Evolutionary conservation across 2,329 filamentous ascomycete genomes (phyloP).

Genomic region (Neoscytalidium dimidiatum): DNA sequence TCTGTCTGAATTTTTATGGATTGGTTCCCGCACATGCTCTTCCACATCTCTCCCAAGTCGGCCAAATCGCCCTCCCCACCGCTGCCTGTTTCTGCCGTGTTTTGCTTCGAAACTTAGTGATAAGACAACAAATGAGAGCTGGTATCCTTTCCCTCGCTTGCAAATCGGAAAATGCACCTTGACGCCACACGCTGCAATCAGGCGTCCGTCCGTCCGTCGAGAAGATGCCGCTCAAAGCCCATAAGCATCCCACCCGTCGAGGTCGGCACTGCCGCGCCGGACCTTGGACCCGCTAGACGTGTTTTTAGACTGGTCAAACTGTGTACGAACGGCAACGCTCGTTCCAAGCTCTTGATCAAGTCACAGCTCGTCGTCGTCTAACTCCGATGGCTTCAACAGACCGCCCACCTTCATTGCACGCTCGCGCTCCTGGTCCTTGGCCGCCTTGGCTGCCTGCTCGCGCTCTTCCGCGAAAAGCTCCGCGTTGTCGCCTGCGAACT

Average conservation of each 20-base stretch:
- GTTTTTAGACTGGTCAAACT: slow-evolving; percentile 30
- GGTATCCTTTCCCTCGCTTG: slow-evolving; percentile 20
- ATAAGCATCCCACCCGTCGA: slow-evolving; percentile 69
- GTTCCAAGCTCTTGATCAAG: slow-evolving; percentile 53
- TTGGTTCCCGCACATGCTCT: slow-evolving; percentile 1
- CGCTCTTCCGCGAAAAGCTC: slow-evolving; percentile 94
- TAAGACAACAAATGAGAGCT: slow-evolving; percentile 19
- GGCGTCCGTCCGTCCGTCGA: slow-evolving; percentile 1
- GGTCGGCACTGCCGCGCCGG: slow-evolving; percentile 26
- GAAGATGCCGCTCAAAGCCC: slow-evolving; percentile 49
- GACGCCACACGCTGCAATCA: slow-evolving; percentile 10
- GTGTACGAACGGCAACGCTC: slow-evolving; percentile 38
- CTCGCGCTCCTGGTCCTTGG: slow-evolving; percentile 85
- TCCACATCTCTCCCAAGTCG: background rate
- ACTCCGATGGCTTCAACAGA: slow-evolving; percentile 93
- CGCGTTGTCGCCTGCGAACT: slow-evolving; percentile 93
- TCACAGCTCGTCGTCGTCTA: slow-evolving; percentile 84
- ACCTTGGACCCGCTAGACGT: slow-evolving; percentile 9
- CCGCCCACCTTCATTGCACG: slow-evolving; percentile 93
- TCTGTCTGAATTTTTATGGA: background rate
- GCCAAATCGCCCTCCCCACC: background rate
- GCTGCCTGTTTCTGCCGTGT: slow-evolving; percentile 8
- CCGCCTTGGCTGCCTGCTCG: slow-evolving; percentile 84
- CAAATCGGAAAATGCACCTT: slow-evolving; percentile 8
- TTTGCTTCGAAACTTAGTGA: slow-evolving; percentile 9